Conservation (phyloP, 2,329 filamentous ascomycete species). For the Colletotrichum sp. region DNA sequence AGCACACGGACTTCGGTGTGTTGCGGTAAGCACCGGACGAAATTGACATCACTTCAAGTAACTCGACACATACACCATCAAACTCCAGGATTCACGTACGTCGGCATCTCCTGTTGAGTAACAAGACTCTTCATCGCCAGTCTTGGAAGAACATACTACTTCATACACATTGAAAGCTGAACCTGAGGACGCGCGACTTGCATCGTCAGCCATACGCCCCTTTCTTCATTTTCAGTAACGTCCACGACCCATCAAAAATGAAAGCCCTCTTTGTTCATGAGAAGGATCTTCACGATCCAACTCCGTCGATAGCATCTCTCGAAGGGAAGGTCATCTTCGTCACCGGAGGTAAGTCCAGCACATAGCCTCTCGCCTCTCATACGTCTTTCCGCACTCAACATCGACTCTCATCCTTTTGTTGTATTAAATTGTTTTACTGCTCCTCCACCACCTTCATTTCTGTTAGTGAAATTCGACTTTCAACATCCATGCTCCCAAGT, state of each 20-base stretch:
- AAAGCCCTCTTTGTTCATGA: not conserved
- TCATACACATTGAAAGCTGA: not conserved
- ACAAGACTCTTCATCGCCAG: not conserved
- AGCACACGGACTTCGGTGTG: not conserved
- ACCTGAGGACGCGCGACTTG: rapidly evolving
- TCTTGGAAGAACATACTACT: rapidly evolving
- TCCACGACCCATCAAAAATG: not conserved
- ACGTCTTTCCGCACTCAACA: no score
- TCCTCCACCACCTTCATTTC: no score
- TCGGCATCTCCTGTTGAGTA: not conserved
- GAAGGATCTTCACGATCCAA: constrained; percentile 2
- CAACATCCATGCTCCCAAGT: no score
- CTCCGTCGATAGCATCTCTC: constrained; percentile 41
- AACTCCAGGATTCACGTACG: not conserved
- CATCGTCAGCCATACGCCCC: not conserved
- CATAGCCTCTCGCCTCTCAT: no score
- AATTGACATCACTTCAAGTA: not conserved
- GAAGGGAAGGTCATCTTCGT: constrained; percentile 54
- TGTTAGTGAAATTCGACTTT: no score
- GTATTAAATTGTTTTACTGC: no score
- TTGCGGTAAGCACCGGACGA: not conserved
- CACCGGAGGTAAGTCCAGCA: constrained; percentile 47
- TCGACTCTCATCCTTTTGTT: no score
- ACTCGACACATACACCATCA: not conserved
- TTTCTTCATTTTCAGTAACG: not conserved